Evolutionary conservation across 345 rosid species (phyloP), one percentile per base, ranked within the genome.

Genomic region (Combretum micranthum): DNA sequence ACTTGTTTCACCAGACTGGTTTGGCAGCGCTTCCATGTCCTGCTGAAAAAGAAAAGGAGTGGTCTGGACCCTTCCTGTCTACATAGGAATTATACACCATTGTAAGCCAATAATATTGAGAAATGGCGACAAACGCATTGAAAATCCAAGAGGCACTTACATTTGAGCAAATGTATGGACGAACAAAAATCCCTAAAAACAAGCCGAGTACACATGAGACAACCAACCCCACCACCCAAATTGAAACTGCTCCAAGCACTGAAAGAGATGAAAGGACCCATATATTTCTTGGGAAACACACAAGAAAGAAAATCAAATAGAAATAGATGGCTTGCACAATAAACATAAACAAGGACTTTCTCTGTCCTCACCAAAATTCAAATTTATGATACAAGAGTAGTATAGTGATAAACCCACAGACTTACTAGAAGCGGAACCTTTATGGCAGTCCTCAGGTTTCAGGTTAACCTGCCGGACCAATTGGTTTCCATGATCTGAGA

Each of bases 1-100:
- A 68, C 70, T 78, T 62, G 79, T 60, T 77, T 83, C 82, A 63
- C 91, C 81, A 55, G 57, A 70, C 54, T 70, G 85, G 59, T 82
- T 78, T 62, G 82, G 87, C 57, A 82, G 66, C 52, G 82, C 81
- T 72, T 84, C 95, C 85, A 82, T 65, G 82, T 84, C 91, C 13
- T 9, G 82, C 64, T 66, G 82, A 60, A 61, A 25, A 11, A 20
- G 61, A 54, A 59, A 69, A 54, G 80, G 64, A 32, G 39, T 32
- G 39, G 39, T 32, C 56, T 64, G 73, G 53, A 55, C 57, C 66
- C 76, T 68, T 74, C 85, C 87, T 82, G 91, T 82, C 95, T 87
- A 80, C 66, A 78, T 42, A 66, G 59, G 57, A 4, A 32, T 9
- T 32, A 11, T 66, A 55, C 68, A 80, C 74, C 23, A n/a, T 25